A percentile compares a stretch with the other conserved stretches of the same genome.
Conservation (phyloP, 192 early-diverging fungal genomes). For the Linnemannia hyalina region DNA sequence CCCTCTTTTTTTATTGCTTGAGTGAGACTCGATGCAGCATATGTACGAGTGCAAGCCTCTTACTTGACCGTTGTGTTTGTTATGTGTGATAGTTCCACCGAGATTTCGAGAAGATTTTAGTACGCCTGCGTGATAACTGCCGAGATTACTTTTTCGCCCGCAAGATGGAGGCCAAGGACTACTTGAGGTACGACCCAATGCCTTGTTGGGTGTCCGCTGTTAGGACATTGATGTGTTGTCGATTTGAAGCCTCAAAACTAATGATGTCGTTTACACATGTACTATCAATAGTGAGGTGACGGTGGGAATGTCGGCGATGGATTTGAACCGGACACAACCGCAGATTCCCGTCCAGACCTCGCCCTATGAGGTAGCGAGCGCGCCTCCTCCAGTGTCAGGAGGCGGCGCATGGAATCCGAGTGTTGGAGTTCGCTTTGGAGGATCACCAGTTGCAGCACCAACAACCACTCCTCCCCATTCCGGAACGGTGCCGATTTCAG, state of each 20-base stretch:
- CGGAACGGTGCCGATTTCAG: neutral
- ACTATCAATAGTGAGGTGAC: constrained; percentile 34
- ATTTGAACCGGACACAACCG: constrained; percentile 34
- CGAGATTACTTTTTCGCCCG: constrained; percentile 79
- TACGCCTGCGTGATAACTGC: constrained; percentile 71
- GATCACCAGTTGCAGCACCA: neutral
- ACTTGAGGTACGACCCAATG: constrained; percentile 45
- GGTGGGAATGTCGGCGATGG: constrained; percentile 25
- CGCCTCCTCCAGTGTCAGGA: constrained; percentile 14
- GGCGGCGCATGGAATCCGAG: constrained; percentile 34
- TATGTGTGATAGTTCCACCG: constrained; percentile 29
- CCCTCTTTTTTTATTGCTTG: too few species aligned
- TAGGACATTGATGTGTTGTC: neutral
- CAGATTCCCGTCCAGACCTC: constrained; percentile 21
- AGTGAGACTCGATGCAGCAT: too few species aligned
- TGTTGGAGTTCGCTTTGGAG: constrained; percentile 37
- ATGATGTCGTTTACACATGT: neutral
- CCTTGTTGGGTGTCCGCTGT: neutral
- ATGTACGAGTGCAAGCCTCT: neutral
- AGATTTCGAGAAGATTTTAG: constrained; percentile 74
- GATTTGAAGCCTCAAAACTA: neutral
- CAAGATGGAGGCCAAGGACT: constrained; percentile 74
- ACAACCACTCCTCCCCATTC: neutral
- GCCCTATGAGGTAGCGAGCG: constrained; percentile 34
- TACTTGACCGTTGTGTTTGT: neutral